Percentiles rank a stretch among this genome's conserved stretches.
These are phyloP conservation scores for Neurospora hispaniola DNA, from an alignment of 495 filamentous ascomycete genomes.

Conservation along the genomic window DNA sequence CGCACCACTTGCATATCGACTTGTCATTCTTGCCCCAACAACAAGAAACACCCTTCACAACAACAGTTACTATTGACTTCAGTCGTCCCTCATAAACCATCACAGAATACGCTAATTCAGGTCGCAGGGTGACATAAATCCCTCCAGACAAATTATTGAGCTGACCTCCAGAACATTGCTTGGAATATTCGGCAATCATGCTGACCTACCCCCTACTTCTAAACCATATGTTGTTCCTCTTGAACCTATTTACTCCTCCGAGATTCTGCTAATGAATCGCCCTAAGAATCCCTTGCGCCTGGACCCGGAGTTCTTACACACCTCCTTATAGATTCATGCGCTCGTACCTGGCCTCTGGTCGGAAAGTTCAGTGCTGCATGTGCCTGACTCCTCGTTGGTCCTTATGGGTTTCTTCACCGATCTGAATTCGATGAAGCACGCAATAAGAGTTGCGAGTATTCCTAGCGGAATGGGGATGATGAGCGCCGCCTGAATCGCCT, in stretches of 20 bases:
- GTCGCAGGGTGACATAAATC: not conserved
- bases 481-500: conserved; percentile 21
- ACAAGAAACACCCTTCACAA: not conserved
- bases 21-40: not conserved
- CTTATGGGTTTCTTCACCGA: conserved; percentile 27
- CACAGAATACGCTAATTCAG: not conserved
- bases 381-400: not conserved
- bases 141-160: not conserved
- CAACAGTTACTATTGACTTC: not conserved
- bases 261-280: not conserved
- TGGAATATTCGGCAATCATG: not conserved
- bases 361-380: not conserved
- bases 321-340: not conserved
- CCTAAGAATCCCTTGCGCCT: not conserved
- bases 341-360: not conserved
- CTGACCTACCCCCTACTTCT: not conserved
- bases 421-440: conserved; percentile 39
- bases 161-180: not conserved
- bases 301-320: not conserved
- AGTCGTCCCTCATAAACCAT: not conserved
- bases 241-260: not conserved
- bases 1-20: not conserved
- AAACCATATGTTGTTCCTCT: not conserved
- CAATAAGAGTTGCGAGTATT: conserved; percentile 24
- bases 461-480: conserved; percentile 25